phyloP scores from a whole-genome alignment of 345 rosid species.

The Clarkia xantiana region DNA sequence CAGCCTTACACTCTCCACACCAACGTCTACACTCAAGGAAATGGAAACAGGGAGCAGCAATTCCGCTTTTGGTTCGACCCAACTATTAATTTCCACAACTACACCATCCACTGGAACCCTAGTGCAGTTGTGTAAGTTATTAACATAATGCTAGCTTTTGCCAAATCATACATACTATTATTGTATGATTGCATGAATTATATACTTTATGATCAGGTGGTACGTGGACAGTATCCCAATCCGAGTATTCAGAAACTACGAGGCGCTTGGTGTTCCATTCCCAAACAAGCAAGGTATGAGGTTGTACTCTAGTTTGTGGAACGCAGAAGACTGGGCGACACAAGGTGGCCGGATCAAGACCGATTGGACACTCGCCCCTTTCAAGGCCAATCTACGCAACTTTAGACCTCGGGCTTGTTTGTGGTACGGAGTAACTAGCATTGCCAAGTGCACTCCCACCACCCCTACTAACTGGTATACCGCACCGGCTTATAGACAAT shows the following conservation, averaged over 20 bases:
- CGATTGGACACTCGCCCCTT: slow-evolving; percentile 3
- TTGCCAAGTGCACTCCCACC: not conserved
- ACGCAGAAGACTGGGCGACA: too few species aligned
- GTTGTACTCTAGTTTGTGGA: slow-evolving; percentile 2
- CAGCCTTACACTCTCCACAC: slow-evolving; percentile 60
- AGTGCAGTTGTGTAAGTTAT: slow-evolving; percentile 19
- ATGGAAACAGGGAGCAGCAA: slow-evolving; percentile 30
- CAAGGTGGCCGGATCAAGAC: too few species aligned
- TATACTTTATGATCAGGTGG: not conserved
- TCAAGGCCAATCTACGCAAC: slow-evolving; percentile 3
- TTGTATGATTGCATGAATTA: too few species aligned
- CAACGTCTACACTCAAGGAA: slow-evolving; percentile 49
- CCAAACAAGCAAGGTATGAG: slow-evolving; percentile 7
- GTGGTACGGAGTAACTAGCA: not conserved
- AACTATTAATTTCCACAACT: slow-evolving; percentile 11
- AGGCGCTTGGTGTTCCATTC: slow-evolving; percentile 8
- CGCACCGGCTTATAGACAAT: slow-evolving; percentile 2
- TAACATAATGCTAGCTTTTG: not conserved
- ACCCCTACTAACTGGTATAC: slow-evolving; percentile 5
- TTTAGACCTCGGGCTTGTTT: slow-evolving; percentile 8
- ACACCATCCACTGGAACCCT: slow-evolving; percentile 18
- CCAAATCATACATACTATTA: not conserved
- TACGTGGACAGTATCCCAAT: slow-evolving; percentile 15
- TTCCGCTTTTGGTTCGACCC: slow-evolving; percentile 23
- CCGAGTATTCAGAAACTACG: slow-evolving; percentile 17